Conservation (phyloP, 257 asterid species). For the Schizonepeta tenuifolia region DNA sequence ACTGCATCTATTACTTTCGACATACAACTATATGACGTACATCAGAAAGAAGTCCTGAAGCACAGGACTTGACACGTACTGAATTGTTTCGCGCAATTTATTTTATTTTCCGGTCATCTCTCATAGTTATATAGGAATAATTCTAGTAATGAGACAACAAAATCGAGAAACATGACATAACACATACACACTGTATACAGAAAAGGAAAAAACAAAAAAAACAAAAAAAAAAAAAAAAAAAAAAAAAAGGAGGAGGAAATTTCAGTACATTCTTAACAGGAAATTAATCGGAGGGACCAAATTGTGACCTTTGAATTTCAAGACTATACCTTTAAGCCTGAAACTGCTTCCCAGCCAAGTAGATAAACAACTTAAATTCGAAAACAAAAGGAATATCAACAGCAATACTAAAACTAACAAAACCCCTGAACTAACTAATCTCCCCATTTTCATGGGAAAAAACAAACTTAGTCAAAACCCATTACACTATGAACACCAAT, state of each 20-base stretch:
- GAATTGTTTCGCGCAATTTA: neutral
- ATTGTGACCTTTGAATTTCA: slow-evolving; percentile 34
- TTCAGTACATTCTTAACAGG: slow-evolving; percentile 34
- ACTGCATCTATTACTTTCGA: neutral
- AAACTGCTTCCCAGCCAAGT: slow-evolving; percentile 35
- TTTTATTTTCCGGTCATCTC: neutral
- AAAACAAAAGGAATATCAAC: slow-evolving; percentile 30
- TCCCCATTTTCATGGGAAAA: slow-evolving; percentile 38
- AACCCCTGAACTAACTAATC: slow-evolving; percentile 36
- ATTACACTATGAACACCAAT: slow-evolving; percentile 2
- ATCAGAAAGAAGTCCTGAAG: neutral
- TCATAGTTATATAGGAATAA: neutral
- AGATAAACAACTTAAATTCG: slow-evolving; percentile 24
- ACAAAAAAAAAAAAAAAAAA: too few species aligned
- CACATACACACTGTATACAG: neutral
- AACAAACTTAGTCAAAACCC: neutral
- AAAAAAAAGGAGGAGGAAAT: neutral
- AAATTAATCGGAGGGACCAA: slow-evolving; percentile 38
- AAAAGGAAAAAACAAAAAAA: too few species aligned
- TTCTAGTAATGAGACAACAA: neutral
- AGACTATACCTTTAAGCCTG: slow-evolving; percentile 33
- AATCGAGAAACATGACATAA: slow-evolving; percentile 1
- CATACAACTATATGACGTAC: neutral
- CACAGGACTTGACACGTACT: neutral
- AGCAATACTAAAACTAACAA: slow-evolving; percentile 36